Percentiles rank a stretch among this genome's conserved stretches.
These are phyloP conservation scores for Ustilago vetiveriae DNA, from an alignment of 1,284 basidiomycete genomes.

Conservation along the genomic window DNA sequence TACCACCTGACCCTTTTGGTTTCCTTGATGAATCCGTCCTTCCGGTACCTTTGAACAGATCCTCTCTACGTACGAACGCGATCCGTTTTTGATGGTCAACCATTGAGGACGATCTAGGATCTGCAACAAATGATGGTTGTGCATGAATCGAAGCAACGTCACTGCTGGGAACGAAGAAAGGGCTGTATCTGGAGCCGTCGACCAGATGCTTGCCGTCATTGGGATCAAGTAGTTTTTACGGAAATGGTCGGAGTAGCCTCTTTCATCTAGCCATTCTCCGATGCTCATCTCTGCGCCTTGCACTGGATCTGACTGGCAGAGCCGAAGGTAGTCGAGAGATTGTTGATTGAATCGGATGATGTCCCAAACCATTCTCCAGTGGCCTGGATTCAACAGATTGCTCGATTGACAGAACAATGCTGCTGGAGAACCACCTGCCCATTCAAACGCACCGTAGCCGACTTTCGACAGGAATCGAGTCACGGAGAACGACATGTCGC, in stretches of 20 bases:
- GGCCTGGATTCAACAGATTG: constrained; percentile 72
- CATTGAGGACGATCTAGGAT: constrained; percentile 79
- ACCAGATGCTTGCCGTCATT: constrained; percentile 74
- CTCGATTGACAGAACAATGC: constrained; percentile 48
- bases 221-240: constrained; percentile 79
- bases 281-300: constrained; percentile 71
- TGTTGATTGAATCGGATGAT: constrained; percentile 81
- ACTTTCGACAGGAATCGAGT: constrained; percentile 17
- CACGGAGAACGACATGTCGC: constrained; percentile 82
- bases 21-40: constrained; percentile 23
- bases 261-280: constrained; percentile 75
- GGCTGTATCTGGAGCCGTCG: constrained; percentile 78
- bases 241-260: constrained; percentile 78
- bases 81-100: constrained; percentile 80
- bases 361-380: constrained; percentile 83
- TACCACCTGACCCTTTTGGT: constrained; percentile 16
- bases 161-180: constrained; percentile 77
- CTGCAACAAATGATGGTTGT: constrained; percentile 82
- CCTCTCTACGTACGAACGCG: constrained; percentile 46
- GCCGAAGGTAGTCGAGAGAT: constrained; percentile 69
- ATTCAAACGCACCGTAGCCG: constrained; percentile 48
- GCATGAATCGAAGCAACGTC: constrained; percentile 80
- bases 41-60: constrained; percentile 32
- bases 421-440: constrained; percentile 45
- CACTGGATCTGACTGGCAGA: constrained; percentile 30